Evolutionary conservation across 805 yeast species (phyloP).

Genomic region (Helenozyma rhizophorensis): DNA sequence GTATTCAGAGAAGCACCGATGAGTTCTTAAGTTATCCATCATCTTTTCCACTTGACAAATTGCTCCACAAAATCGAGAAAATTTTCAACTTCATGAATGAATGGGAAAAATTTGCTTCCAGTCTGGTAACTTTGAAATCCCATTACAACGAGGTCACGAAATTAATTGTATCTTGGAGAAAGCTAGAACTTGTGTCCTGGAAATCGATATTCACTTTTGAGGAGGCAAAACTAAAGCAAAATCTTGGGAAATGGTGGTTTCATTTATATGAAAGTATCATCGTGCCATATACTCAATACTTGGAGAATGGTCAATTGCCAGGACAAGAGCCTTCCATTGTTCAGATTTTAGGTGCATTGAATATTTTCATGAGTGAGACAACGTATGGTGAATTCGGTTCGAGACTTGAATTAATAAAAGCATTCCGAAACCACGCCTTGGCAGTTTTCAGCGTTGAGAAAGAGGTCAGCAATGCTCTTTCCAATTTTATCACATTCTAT

Average conservation of each 20-base stretch:
- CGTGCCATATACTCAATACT: constrained; percentile 38
- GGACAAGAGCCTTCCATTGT: constrained; percentile 23
- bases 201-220: constrained; percentile 67
- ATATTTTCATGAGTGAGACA: constrained; percentile 70
- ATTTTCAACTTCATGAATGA: constrained; percentile 77
- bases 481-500: constrained; percentile 60
- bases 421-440: constrained; percentile 54
- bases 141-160: constrained; percentile 56
- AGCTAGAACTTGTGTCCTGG: constrained; percentile 84
- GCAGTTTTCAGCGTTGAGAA: constrained; percentile 20
- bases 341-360: constrained; percentile 52
- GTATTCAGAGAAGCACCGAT: constrained; percentile 54
- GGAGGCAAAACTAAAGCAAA: constrained; percentile 42
- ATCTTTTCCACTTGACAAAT: constrained; percentile 68
- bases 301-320: constrained; percentile 19
- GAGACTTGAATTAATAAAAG: constrained; percentile 56
- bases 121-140: constrained; percentile 59
- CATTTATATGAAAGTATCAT: constrained; percentile 79
- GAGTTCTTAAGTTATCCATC: constrained; percentile 65
- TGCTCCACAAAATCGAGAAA: constrained; percentile 80
- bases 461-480: constrained; percentile 36
- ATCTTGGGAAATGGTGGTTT: constrained; percentile 85
- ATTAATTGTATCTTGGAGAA: constrained; percentile 87
- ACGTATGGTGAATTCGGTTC: constrained; percentile 67
- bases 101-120: constrained; percentile 91